Evolutionary conservation across 768 basidiomycete genomes (phyloP).

Genomic region (Suillus subluteus): DNA sequence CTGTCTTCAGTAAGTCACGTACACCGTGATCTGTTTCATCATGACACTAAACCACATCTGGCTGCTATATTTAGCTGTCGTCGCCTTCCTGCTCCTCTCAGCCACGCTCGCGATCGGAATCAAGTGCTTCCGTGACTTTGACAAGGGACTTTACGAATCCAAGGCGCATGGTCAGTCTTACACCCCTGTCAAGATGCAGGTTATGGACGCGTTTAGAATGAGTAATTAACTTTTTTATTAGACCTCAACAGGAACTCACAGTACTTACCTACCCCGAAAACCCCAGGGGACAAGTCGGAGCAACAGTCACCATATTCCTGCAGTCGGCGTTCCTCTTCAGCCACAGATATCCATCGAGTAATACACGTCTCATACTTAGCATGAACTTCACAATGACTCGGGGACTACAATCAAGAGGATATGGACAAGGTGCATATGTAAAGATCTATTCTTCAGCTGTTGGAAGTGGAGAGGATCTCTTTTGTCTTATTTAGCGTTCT

Average conservation of each 20-base stretch:
- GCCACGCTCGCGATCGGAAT: slow-evolving; percentile 77
- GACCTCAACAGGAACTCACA: slow-evolving; percentile 53
- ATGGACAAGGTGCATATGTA: slow-evolving; percentile 4
- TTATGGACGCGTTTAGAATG: slow-evolving; percentile 29
- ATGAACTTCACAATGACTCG: slow-evolving; percentile 9
- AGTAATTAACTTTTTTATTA: slow-evolving; percentile 43
- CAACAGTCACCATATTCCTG: slow-evolving; percentile 49
- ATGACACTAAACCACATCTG: slow-evolving; percentile 5
- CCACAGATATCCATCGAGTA: slow-evolving; percentile 82
- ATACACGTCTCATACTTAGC: slow-evolving; percentile 17
- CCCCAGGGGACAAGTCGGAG: slow-evolving; percentile 48
- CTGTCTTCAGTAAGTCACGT: slow-evolving; percentile 69
- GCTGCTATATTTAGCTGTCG: slow-evolving; percentile 53
- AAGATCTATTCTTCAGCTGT: not conserved
- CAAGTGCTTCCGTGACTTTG: slow-evolving; percentile 82
- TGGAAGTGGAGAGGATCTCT: not conserved
- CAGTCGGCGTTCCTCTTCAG: slow-evolving; percentile 54
- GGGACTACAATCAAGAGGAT: slow-evolving; percentile 12
- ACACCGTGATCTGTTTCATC: not conserved
- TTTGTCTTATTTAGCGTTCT: slow-evolving; percentile 22
- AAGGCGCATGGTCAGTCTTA: slow-evolving; percentile 74
- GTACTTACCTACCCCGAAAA: slow-evolving; percentile 43
- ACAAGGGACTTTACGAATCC: slow-evolving; percentile 72
- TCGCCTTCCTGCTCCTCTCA: slow-evolving; percentile 75
- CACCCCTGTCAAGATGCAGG: slow-evolving; percentile 34